Evolutionary conservation across 1,284 basidiomycete genomes (phyloP).

Genomic region (Moniliella sp.): DNA sequence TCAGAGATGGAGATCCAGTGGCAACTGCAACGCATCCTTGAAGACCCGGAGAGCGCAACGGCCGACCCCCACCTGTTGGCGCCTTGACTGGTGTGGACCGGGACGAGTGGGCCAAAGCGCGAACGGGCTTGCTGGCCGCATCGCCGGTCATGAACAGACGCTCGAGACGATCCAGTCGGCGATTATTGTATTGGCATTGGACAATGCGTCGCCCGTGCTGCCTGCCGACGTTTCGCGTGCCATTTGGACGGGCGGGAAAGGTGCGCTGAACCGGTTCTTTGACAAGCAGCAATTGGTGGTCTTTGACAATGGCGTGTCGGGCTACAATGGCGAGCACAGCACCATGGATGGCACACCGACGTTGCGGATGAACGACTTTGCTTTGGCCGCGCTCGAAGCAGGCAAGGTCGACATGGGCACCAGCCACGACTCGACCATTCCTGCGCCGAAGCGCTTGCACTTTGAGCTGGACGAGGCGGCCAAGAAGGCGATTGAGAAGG

Average conservation of each 20-base stretch:
- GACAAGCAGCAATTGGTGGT: conserved; percentile 82
- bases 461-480: conserved; percentile 49
- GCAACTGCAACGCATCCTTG: conserved; percentile 58
- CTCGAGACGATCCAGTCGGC: conserved; percentile 71
- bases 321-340: conserved; percentile 82
- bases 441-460: conserved; percentile 47
- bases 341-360: conserved; percentile 94
- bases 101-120: conserved; percentile 65
- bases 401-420: conserved; percentile 49
- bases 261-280: conserved; percentile 76
- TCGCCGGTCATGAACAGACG: conserved; percentile 45
- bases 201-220: too few species aligned
- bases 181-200: conserved; percentile 66
- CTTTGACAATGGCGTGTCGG: conserved; percentile 65
- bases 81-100: conserved; percentile 69
- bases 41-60: conserved; percentile 45
- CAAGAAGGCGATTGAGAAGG: conserved; percentile 39
- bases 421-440: conserved; percentile 34
- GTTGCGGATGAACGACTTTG: conserved; percentile 79
- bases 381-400: conserved; percentile 55
- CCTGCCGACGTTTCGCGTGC: conserved; percentile 36
- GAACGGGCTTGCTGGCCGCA: conserved; percentile 42
- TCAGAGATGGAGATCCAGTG: conserved; percentile 53
- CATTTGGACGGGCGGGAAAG: conserved; percentile 74
- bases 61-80: conserved; percentile 47